Evolutionary conservation across 2,329 filamentous ascomycete genomes (phyloP).

Genomic region (Sporothrix brunneoviolacea): DNA sequence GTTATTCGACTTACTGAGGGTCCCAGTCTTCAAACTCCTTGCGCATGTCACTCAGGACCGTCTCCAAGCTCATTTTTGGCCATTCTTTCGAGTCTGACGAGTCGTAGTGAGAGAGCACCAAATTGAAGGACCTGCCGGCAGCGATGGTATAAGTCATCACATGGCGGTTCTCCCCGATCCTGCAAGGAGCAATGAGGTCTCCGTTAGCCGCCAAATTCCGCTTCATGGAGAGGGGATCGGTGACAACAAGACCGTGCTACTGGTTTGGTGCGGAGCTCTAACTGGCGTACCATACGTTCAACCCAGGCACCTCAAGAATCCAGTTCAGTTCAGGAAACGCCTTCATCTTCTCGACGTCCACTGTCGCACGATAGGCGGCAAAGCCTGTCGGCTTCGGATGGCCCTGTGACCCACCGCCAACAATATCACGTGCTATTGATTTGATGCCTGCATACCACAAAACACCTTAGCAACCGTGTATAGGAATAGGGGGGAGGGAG

Average conservation of each 20-base stretch:
- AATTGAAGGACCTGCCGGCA: conserved; percentile 36
- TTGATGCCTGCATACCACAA: too few species aligned
- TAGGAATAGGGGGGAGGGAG: too few species aligned
- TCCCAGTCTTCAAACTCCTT: conserved; percentile 29
- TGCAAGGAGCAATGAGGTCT: conserved; percentile 16
- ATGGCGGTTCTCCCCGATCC: conserved; percentile 36
- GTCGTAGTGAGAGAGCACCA: conserved; percentile 39
- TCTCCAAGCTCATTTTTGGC: conserved; percentile 19
- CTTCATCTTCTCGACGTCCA: conserved; percentile 32
- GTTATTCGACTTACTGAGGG: conserved; percentile 22
- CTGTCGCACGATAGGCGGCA: conserved; percentile 35
- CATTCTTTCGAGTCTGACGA: conserved; percentile 26
- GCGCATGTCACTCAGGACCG: conserved; percentile 29
- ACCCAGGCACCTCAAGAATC: conserved; percentile 31
- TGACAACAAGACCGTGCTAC: too few species aligned
- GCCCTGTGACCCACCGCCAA: conserved; percentile 11
- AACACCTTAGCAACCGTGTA: too few species aligned
- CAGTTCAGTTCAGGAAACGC: conserved; percentile 30
- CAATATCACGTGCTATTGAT: too few species aligned
- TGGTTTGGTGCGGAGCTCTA: too few species aligned
- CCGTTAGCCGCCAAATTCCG: too few species aligned
- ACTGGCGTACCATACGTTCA: conserved; percentile 32
- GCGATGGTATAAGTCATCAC: conserved; percentile 41
- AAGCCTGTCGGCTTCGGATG: conserved; percentile 28
- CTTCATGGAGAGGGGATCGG: too few species aligned